A percentile compares a stretch with the other conserved stretches of the same genome.
phyloP scores from a whole-genome alignment of 805 yeast species.

The Kazachstania psychrophila region DNA sequence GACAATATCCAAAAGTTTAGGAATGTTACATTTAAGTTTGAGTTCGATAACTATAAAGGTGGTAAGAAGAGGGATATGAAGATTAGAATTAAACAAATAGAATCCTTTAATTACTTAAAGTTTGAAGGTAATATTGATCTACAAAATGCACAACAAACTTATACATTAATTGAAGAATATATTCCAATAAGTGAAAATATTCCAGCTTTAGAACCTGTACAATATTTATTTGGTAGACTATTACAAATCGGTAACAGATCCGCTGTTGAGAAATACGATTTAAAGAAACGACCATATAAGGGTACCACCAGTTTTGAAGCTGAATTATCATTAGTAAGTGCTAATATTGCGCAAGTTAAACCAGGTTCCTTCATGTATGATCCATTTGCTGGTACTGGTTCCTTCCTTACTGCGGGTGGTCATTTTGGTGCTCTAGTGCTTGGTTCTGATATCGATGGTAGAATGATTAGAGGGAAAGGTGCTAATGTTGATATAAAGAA shows the following conservation, averaged over 20 bases:
- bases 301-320: slow-evolving; percentile 98
- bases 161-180: slow-evolving; percentile 70
- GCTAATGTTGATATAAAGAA: slow-evolving; percentile 36
- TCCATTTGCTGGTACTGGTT: slow-evolving; percentile 96
- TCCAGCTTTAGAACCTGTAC: slow-evolving; percentile 41
- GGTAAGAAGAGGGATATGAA: slow-evolving; percentile 33
- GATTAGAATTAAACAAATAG: slow-evolving; percentile 50
- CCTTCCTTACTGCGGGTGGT: slow-evolving; percentile 82
- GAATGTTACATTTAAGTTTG: slow-evolving; percentile 63
- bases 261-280: slow-evolving; percentile 67
- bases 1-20: slow-evolving; percentile 29
- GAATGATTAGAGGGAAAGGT: slow-evolving; percentile 61
- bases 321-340: slow-evolving; percentile 76
- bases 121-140: slow-evolving; percentile 71
- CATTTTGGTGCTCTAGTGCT: slow-evolving; percentile 69
- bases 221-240: slow-evolving; percentile 68
- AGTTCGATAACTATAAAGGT: slow-evolving; percentile 69
- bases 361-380: slow-evolving; percentile 68
- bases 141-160: slow-evolving; percentile 65
- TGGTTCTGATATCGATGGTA: slow-evolving; percentile 88
- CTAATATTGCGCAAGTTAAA: slow-evolving; percentile 73
- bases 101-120: slow-evolving; percentile 58
- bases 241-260: slow-evolving; percentile 55
- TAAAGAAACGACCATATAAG: slow-evolving; percentile 73
- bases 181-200: slow-evolving; percentile 35